Base-by-base conservation (phyloP, 306 rosid species). In the Trifolium pratense region DNA sequence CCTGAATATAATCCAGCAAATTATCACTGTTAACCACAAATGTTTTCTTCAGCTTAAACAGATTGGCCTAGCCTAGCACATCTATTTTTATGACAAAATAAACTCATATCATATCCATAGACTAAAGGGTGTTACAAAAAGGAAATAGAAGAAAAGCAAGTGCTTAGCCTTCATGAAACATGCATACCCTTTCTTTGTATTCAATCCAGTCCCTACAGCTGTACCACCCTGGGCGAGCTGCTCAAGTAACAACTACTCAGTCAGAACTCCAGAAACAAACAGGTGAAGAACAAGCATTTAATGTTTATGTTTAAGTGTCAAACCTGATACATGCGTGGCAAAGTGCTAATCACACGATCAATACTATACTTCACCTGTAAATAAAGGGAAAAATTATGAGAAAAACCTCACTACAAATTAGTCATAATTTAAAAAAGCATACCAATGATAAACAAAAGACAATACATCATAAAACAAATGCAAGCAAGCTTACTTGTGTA, bases 151-250 rank as follows among this genome's bases (percentile, higher is more conserved):
- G 63, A 63, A 74, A 56, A 51, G 67, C 37, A 66, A 70, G 68
- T 15, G 13, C 64, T 74, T 69, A 55, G 75, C 29, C 23, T 58
- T 46, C 62, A 82, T 45, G 49, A 64, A 77, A 58, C 58, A 73
- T 70, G 73, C 92, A 20, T 86, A 95, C 97, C 99, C 99, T 81
- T 82, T 95, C 89, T 90, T 91, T 79, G 99, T 95, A 86, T 95
- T 95, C 83, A 95, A 82, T 86, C 99, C 97, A 70, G 99, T 95
- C 80, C 99, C 99, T 26, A 95, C 99, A 84, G 99, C 99, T 42
- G 99, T 91, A 78, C 99, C 99, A 72, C 99, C 99, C 80, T 95
- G 99, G 56, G 97, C 99, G 66, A 95, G 96, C 99, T 91, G 93
- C 78, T 68, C 90, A 83, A 75, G 71, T 37, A 65, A 82, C 43